Evolutionary conservation across 305 asterid species (phyloP).

Genomic region (Fraxinus latifolia): DNA sequence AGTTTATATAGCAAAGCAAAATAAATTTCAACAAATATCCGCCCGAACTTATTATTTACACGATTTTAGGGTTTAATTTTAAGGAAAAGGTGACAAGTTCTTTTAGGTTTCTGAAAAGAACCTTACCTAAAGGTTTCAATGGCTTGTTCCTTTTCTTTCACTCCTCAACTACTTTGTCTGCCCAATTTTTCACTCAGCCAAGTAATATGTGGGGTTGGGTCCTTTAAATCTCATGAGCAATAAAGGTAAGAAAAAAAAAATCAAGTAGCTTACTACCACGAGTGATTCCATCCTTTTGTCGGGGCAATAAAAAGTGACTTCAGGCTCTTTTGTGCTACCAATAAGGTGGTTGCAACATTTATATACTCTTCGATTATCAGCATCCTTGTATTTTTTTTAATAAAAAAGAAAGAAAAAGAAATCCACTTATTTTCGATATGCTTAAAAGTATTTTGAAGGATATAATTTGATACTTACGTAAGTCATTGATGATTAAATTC

Average conservation of each 20-base stretch:
- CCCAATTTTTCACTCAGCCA: not conserved
- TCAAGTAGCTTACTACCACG: not conserved
- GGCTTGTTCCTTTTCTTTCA: not conserved
- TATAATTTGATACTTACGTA: not conserved
- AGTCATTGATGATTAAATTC: not conserved
- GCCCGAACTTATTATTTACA: not conserved
- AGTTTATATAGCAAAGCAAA: not conserved
- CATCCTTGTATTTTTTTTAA: not conserved
- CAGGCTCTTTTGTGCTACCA: not conserved
- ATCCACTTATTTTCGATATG: not conserved
- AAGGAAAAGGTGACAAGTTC: not conserved
- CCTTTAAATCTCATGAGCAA: not conserved
- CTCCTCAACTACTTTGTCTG: slow-evolving; percentile 2
- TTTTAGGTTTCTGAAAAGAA: not conserved
- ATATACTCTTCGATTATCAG: not conserved
- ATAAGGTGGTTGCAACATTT: not conserved
- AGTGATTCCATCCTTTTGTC: not conserved
- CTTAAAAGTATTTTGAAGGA: not conserved
- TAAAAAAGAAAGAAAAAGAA: not conserved
- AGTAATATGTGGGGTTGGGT: not conserved
- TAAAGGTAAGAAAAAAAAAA: not conserved
- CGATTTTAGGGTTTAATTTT: not conserved
- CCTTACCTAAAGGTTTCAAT: not conserved
- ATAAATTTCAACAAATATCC: not conserved
- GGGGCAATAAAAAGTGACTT: not conserved